Base-by-base conservation (phyloP, 1,284 basidiomycete species). In the Ganoderma sinense region DNA sequence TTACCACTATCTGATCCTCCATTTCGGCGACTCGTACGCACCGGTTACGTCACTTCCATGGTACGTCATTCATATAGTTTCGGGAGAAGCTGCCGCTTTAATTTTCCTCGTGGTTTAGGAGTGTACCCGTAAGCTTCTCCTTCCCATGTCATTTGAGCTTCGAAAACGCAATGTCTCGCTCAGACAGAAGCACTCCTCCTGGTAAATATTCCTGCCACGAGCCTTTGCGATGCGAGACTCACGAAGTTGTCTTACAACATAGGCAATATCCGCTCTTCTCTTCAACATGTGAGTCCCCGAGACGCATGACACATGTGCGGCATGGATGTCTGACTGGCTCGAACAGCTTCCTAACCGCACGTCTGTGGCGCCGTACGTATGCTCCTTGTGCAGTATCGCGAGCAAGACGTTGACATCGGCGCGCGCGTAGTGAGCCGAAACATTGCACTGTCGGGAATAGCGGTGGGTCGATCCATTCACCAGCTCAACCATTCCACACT, bases 11-110 rank as follows among this genome's bases (percentile, higher is more conserved):
- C 11, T 65, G 53, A 43, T 65, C 39, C 31, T 18, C 33, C 40
- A 65, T 40, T 65, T 65, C 29, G 64, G 64, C 23, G 64, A 65
- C 26, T 8, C 6, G 4, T 45, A 23, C 10, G 64, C 13, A 5
- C 51, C 55, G 8, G 18, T 31, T 23, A 58, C 64, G 53, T 41
- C 39, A 10, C 51, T 65, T 31, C 64, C 64, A 29, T 65, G 64
- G 64, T 65, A 31, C 26, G 53, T 55, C 11, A 31, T 31, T 55
- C n/a, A 39, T 55, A 29, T 11, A 26, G 26, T 55, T 55, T 23
- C 11, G 53, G n/a, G 53, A 26, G 53, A 31, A 29, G 29, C 29
- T 7, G 16, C 16, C 18, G 26, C 4, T 0, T 31, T 55, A 29
- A 55, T 16, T 14, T 7, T 16, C 26, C 6, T 16, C 6, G 13